A percentile compares a stretch with the other conserved stretches of the same genome.
These are phyloP conservation scores for Cutaneotrichosporon cyanovorans DNA, from an alignment of 1,284 basidiomycete species.

Conservation along the genomic window DNA sequence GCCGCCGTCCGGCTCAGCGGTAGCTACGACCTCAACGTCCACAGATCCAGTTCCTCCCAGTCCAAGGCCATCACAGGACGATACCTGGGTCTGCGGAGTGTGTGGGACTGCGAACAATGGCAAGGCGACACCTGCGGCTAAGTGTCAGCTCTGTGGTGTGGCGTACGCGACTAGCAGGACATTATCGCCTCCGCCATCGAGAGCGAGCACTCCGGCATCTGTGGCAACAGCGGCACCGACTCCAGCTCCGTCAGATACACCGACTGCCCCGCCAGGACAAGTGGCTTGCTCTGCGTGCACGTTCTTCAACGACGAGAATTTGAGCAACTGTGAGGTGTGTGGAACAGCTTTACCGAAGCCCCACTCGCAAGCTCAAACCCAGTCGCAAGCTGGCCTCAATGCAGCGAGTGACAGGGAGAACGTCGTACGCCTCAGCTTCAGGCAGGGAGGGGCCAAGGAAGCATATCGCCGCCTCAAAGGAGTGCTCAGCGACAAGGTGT, in stretches of 20 bases:
- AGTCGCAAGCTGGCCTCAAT: conserved; percentile 18
- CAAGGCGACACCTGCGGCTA: conserved; percentile 49
- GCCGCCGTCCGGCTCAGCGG: background rate
- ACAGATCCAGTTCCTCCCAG: background rate
- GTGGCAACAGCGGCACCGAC: background rate
- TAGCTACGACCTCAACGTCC: background rate
- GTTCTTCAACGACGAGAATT: conserved; percentile 76
- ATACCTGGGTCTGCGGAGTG: conserved; percentile 70
- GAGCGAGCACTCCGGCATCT: background rate
- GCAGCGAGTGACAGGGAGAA: conserved; percentile 53
- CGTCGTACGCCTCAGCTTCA: conserved; percentile 62
- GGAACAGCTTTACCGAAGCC: conserved; percentile 54
- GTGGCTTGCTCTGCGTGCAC: conserved; percentile 80
- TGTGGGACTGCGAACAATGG: conserved; percentile 60
- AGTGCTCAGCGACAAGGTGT: conserved; percentile 67
- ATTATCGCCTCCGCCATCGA: conserved; percentile 6
- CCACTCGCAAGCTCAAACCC: background rate
- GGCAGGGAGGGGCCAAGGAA: conserved; percentile 77
- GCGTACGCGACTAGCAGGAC: conserved; percentile 15
- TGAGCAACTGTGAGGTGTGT: conserved; percentile 81
- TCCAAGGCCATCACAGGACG: background rate
- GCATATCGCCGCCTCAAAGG: conserved; percentile 76
- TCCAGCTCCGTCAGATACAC: background rate
- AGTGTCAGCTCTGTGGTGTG: conserved; percentile 64
- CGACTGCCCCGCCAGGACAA: conserved; percentile 4